Percentiles rank a stretch among this genome's conserved stretches.
phyloP scores from a whole-genome alignment of 1,284 basidiomycete species.

The Puccinia horiana region DNA sequence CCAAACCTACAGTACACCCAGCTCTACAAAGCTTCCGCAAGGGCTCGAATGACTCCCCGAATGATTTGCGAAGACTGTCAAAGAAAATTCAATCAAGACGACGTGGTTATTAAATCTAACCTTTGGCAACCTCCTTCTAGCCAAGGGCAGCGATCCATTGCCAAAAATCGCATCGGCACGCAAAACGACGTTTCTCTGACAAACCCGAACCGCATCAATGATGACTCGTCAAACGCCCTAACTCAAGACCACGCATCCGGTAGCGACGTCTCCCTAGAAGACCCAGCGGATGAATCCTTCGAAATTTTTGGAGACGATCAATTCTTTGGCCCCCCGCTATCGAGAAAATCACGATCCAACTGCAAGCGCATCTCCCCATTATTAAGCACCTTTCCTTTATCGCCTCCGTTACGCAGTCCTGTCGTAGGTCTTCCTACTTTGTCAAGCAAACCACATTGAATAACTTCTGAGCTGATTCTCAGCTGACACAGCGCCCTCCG shows the following conservation, averaged over 20 bases:
- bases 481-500: background rate
- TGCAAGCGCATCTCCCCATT: background rate
- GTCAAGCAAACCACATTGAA: background rate
- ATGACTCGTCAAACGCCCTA: background rate
- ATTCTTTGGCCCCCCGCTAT: background rate
- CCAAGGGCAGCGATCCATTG: background rate
- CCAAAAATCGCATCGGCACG: background rate
- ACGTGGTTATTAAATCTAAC: background rate
- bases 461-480: background rate
- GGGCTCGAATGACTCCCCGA: background rate
- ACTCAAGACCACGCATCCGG: background rate
- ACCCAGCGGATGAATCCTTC: constrained; percentile 29
- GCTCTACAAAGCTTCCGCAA: background rate
- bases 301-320: constrained; percentile 29
- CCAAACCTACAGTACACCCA: background rate
- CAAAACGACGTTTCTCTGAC: too few species aligned
- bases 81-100: constrained; percentile 18
- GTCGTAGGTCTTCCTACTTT: background rate
- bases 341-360: background rate
- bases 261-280: background rate
- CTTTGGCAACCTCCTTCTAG: background rate
- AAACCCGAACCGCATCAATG: background rate
- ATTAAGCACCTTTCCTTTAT: background rate
- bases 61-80: constrained; percentile 31
- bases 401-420: background rate